phyloP scores from a whole-genome alignment of 75 land plant species.

The Cupressus sempervirens region DNA sequence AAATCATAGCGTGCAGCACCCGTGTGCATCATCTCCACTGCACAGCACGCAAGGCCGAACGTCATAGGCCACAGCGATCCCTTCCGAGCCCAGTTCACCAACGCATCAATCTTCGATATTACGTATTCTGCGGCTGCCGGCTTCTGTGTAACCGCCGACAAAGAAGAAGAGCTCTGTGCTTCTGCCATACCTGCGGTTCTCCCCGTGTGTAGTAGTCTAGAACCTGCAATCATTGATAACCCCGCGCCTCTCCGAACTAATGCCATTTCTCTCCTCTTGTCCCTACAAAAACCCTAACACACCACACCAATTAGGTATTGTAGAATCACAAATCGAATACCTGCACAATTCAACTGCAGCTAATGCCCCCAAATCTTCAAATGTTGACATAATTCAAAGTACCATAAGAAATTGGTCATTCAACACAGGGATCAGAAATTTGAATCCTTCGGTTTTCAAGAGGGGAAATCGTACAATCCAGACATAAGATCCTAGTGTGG shows the following conservation, averaged over 20 bases:
- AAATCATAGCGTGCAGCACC: conserved; percentile 94
- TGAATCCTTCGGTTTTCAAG: too few relatives aligned
- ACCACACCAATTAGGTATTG: too few relatives aligned
- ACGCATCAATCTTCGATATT: conserved; percentile 89
- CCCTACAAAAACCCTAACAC: background rate
- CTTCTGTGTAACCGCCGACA: conserved; percentile 26
- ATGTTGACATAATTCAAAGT: too few relatives aligned
- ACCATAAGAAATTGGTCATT: too few relatives aligned
- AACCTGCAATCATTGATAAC: conserved; percentile 20
- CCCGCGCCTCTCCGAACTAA: conserved; percentile 30
- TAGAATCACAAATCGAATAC: too few relatives aligned
- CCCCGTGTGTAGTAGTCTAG: conserved; percentile 24
- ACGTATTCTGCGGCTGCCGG: conserved; percentile 83
- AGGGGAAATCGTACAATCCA: too few relatives aligned
- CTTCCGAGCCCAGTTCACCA: conserved; percentile 89
- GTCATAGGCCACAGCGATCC: conserved; percentile 99
- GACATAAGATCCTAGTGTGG: too few relatives aligned
- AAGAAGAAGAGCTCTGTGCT: conserved; percentile 8
- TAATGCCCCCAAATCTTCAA: too few relatives aligned
- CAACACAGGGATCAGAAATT: too few relatives aligned
- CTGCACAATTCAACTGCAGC: too few relatives aligned
- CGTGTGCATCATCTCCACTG: conserved; percentile 99
- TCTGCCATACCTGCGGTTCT: conserved; percentile 22
- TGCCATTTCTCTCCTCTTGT: conserved; percentile 15
- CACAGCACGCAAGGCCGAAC: conserved; percentile 97